Evolutionary conservation across 2,329 filamentous ascomycete genomes (phyloP).

Genomic region (Claviceps sp.): DNA sequence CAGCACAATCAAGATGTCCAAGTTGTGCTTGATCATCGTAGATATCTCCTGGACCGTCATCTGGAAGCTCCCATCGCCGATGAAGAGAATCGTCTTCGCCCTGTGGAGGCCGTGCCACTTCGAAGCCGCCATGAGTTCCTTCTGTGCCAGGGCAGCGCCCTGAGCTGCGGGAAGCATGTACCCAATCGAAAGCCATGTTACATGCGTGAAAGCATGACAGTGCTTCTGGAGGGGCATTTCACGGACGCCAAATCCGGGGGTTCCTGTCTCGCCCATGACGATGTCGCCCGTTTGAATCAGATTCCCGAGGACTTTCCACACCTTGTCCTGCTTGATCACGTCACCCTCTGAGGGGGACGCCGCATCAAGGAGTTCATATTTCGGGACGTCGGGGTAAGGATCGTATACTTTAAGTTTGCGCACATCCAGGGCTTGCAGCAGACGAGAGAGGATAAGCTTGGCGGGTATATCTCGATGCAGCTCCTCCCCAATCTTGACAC

Average conservation of each 20-base stretch:
- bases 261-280: conserved; percentile 44
- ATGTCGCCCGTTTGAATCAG: conserved; percentile 40
- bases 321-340: conserved; percentile 24
- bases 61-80: conserved; percentile 51
- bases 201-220: conserved; percentile 31
- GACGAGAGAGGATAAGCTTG: conserved; percentile 9
- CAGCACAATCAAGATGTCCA: conserved; percentile 36
- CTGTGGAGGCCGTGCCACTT: conserved; percentile 9
- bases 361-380: conserved; percentile 9
- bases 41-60: conserved; percentile 54
- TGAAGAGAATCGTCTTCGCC: conserved; percentile 37
- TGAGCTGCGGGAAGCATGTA: conserved; percentile 46
- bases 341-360: not conserved
- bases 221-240: conserved; percentile 35
- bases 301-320: conserved; percentile 32
- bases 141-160: conserved; percentile 40
- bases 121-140: conserved; percentile 22
- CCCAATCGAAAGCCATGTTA: conserved; percentile 47
- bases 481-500: conserved; percentile 18
- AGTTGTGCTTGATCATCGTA: conserved; percentile 43
- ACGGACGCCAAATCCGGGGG: conserved; percentile 39
- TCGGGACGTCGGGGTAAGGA: conserved; percentile 16
- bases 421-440: conserved; percentile 12
- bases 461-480: conserved; percentile 17
- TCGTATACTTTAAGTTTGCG: conserved; percentile 13